Evolutionary conservation across 2,329 filamentous ascomycete species (phyloP).

Genomic region (Nemania sp.): DNA sequence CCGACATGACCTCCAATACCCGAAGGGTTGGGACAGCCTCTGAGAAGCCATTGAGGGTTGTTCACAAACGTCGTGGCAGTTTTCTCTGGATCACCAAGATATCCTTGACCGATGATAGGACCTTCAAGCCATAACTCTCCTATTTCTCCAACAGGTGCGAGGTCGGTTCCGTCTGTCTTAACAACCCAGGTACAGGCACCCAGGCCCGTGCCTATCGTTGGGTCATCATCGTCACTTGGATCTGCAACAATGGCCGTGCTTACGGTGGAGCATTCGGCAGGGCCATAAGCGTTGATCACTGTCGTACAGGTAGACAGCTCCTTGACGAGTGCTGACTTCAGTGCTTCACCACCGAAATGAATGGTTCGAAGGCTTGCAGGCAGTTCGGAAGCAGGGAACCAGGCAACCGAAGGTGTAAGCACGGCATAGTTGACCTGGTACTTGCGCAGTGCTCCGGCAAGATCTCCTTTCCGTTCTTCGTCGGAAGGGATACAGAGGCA

Average conservation of each 20-base stretch:
- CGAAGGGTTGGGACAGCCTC: background rate
- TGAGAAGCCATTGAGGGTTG: conserved; percentile 43
- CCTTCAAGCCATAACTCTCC: conserved; percentile 45
- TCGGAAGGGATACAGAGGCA: background rate
- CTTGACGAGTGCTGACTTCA: background rate
- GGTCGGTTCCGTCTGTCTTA: conserved; percentile 41
- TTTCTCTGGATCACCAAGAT: conserved; percentile 45
- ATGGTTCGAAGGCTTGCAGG: background rate
- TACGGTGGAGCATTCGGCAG: conserved; percentile 6
- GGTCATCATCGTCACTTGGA: background rate
- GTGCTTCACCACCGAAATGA: background rate
- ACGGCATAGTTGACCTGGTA: background rate
- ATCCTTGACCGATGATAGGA: conserved; percentile 44
- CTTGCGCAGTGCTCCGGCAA: background rate
- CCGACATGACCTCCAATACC: background rate
- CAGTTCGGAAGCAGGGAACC: background rate
- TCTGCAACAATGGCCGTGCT: background rate
- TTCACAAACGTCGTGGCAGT: conserved; percentile 44
- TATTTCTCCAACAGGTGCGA: conserved; percentile 40
- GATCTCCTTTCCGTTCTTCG: background rate
- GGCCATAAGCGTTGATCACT: conserved; percentile 11
- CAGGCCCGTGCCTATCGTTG: conserved; percentile 4
- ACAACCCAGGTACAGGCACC: conserved; percentile 42
- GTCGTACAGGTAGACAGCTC: background rate
- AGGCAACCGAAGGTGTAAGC: background rate